A percentile compares a stretch with the other conserved stretches of the same genome.
Evolutionary conservation across 441 rosid genomes (phyloP).

Genomic region (Pelargonium cotyledonis): DNA sequence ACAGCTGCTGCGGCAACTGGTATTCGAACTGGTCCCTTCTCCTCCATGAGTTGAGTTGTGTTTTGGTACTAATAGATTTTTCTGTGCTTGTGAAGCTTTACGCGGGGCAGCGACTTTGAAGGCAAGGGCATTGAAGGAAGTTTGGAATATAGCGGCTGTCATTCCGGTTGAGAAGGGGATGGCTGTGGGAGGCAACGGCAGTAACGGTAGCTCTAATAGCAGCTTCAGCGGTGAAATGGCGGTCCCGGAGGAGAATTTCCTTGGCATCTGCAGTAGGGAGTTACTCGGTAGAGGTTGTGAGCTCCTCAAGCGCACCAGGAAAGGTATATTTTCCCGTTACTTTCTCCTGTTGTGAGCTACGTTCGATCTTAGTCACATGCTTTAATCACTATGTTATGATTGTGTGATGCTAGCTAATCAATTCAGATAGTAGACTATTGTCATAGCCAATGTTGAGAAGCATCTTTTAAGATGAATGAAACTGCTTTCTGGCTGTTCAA

Average conservation of each 20-base stretch:
- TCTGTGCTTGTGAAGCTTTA: constrained; percentile 40
- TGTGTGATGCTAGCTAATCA: no score
- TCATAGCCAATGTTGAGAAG: no score
- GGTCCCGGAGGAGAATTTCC: constrained; percentile 66
- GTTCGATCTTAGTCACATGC: no score
- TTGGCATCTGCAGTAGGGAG: constrained; percentile 77
- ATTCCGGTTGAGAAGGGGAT: constrained; percentile 75
- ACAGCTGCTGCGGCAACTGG: constrained; percentile 96
- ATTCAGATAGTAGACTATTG: no score
- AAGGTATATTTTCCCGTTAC: constrained; percentile 37
- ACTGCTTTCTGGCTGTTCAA: no score
- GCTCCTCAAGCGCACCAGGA: constrained; percentile 85
- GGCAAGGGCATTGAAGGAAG: constrained; percentile 90
- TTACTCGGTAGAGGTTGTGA: constrained; percentile 88
- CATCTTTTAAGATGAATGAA: not conserved
- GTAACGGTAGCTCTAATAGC: constrained; percentile 50
- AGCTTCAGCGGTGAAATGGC: constrained; percentile 55
- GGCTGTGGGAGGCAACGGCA: constrained; percentile 38
- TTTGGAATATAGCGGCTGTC: constrained; percentile 87
- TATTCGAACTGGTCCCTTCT: constrained; percentile 8
- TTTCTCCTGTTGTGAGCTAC: no score
- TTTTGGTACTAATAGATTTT: not conserved
- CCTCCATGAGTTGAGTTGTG: not conserved
- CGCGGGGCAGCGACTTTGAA: constrained; percentile 87
- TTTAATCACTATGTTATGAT: no score